A percentile compares a stretch with the other conserved stretches of the same genome.
Evolutionary conservation across 768 basidiomycete genomes (phyloP).

Genomic region (Hemileccinum rubropunctum): DNA sequence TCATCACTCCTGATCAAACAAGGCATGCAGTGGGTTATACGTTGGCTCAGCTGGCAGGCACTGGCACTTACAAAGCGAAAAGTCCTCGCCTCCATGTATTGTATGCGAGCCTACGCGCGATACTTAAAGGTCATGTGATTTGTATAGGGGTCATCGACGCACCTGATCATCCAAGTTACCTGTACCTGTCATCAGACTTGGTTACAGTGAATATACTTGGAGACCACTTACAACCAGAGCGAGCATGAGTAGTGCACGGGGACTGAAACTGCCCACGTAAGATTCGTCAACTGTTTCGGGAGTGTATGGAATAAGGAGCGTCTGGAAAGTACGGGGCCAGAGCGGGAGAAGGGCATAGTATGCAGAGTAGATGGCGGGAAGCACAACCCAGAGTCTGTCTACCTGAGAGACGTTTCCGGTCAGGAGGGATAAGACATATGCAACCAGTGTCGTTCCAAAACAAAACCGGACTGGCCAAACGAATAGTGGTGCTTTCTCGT

Average conservation of each 20-base stretch:
- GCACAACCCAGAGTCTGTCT: constrained; percentile 77
- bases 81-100: constrained; percentile 85
- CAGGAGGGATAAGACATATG: constrained; percentile 60
- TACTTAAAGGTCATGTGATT: constrained; percentile 23
- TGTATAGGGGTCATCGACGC: neutral
- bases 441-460: constrained; percentile 40
- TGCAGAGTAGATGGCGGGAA: constrained; percentile 79
- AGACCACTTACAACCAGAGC: constrained; percentile 48
- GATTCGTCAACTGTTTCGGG: constrained; percentile 42
- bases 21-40: neutral
- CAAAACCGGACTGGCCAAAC: constrained; percentile 68
- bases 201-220: neutral
- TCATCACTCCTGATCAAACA: constrained; percentile 59
- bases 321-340: constrained; percentile 36
- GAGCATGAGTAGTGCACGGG: constrained; percentile 76
- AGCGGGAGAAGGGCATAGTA: constrained; percentile 80
- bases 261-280: constrained; percentile 51
- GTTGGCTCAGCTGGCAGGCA: neutral
- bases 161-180: constrained; percentile 64
- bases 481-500: constrained; percentile 34
- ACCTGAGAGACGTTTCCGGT: constrained; percentile 86
- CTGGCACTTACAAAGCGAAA: constrained; percentile 60
- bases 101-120: constrained; percentile 55
- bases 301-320: constrained; percentile 51
- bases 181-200: constrained; percentile 14